Conservation (phyloP, 257 asterid genomes). For the Fraxinus pennsylvanica region DNA sequence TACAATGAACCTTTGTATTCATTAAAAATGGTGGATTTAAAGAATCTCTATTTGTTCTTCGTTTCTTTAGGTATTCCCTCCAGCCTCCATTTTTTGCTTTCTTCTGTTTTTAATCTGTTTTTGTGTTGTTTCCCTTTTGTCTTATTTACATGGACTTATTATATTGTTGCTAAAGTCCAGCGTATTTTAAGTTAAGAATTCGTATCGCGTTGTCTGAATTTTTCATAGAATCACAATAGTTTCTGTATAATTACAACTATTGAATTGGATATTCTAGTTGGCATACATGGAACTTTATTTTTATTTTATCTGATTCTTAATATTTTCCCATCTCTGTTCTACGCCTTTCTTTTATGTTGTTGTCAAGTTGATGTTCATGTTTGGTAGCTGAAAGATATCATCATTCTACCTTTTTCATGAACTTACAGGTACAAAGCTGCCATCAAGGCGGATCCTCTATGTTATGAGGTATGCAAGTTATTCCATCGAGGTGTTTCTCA, state of each 20-base stretch:
- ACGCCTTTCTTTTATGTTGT: background rate
- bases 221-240: background rate
- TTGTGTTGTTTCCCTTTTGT: slow-evolving; percentile 3
- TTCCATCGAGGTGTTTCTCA: slow-evolving; percentile 17
- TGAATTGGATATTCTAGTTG: background rate
- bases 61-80: slow-evolving; percentile 9
- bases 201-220: background rate
- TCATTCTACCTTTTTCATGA: slow-evolving; percentile 30
- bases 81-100: slow-evolving; percentile 1
- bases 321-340: background rate
- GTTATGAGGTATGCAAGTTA: slow-evolving; percentile 76
- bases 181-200: background rate
- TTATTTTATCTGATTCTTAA: background rate
- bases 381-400: slow-evolving; percentile 21
- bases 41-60: slow-evolving; percentile 1
- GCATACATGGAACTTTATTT: background rate
- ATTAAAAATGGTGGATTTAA: background rate
- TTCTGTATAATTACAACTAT: background rate
- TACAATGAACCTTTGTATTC: background rate
- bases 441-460: slow-evolving; percentile 93
- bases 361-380: background rate
- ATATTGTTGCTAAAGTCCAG: slow-evolving; percentile 18
- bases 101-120: slow-evolving; percentile 11
- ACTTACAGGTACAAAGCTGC: slow-evolving; percentile 94
- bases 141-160: slow-evolving; percentile 16